phyloP scores from a whole-genome alignment of 164 flowering plant genomes.

The Nymphaea thermarum region DNA sequence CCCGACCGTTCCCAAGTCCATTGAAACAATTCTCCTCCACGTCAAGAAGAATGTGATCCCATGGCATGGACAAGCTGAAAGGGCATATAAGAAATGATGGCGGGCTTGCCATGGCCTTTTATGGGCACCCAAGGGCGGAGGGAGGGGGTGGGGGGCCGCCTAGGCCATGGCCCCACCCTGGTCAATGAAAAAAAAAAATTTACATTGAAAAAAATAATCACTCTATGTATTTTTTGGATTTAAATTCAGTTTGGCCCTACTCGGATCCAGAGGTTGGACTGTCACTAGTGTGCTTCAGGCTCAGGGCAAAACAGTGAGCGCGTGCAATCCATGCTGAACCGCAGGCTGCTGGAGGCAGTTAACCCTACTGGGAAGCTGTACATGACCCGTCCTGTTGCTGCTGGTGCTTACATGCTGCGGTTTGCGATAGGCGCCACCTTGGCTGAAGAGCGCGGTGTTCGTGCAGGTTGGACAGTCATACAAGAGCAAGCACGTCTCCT shows the following conservation, averaged over 20 bases:
- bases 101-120: no score
- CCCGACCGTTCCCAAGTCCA: slow-evolving; percentile 56
- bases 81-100: no score
- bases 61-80: no score
- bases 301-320: slow-evolving; percentile 24
- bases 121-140: no score
- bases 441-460: slow-evolving; percentile 67
- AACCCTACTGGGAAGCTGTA: slow-evolving; percentile 63
- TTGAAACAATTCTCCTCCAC: slow-evolving; percentile 68
- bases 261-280: no score
- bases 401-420: slow-evolving; percentile 46
- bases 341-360: slow-evolving; percentile 49
- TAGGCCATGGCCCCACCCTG: no score
- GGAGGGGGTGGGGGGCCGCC: no score
- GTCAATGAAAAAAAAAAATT: no score
- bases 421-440: slow-evolving; percentile 76
- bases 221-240: no score
- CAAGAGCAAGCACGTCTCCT: no score
- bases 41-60: slow-evolving; percentile 64
- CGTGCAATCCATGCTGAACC: slow-evolving; percentile 40
- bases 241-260: no score
- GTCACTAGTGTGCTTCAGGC: slow-evolving; percentile 79
- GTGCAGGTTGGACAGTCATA: slow-evolving; percentile 42
- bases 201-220: no score
- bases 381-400: slow-evolving; percentile 72